Base-by-base conservation (phyloP, 2,329 filamentous ascomycete species). In the Macrophomina pseudophaseolina region DNA sequence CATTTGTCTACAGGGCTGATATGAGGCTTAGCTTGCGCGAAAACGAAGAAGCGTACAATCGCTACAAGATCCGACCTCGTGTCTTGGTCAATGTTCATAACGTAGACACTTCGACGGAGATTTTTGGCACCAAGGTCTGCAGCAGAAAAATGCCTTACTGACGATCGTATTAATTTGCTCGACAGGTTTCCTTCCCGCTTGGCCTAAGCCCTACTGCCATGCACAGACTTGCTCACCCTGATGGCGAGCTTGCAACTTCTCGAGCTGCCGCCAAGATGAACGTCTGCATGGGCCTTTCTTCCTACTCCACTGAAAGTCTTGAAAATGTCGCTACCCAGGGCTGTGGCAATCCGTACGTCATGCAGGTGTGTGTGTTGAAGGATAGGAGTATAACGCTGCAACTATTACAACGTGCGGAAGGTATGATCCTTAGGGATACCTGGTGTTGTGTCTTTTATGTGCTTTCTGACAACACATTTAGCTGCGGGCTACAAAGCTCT, bases 271-370 rank as follows among this genome's bases (percentile, higher is more conserved):
- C 83, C 4, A 83, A 86, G 32, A 79, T 88, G 1, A 80, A 82
- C 1, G 81, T 92, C 0, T 88, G 89, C 0, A 91, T 87, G 74
- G 86, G 86, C 64, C 79, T 91, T 64, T 88, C 85, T 68, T 91
- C 89, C 1, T 88, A 88, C 1, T 82, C 86, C 3, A 83, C 83
- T 3, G 82, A 82, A 32, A 83, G 83, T 1, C 87, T 91, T 65
- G 88, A 91, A 72, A 85, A 91, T 46, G 84, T 91, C 0, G 87
- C 85, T 2, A 66, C 67, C 23, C 74, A 83, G 44, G 73, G 74
- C 0, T 74, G 74, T 1, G 74, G 76, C 0, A 83, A 80, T 63
- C 79, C 84, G 0, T 83, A 85, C 68, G 80, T 80, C n/a, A 84
- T 88, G 73, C 86, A 88, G 71, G 75, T 87, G 69, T 85, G 82